phyloP scores from a whole-genome alignment of 306 rosid genomes.

The Crotalaria pallida region DNA sequence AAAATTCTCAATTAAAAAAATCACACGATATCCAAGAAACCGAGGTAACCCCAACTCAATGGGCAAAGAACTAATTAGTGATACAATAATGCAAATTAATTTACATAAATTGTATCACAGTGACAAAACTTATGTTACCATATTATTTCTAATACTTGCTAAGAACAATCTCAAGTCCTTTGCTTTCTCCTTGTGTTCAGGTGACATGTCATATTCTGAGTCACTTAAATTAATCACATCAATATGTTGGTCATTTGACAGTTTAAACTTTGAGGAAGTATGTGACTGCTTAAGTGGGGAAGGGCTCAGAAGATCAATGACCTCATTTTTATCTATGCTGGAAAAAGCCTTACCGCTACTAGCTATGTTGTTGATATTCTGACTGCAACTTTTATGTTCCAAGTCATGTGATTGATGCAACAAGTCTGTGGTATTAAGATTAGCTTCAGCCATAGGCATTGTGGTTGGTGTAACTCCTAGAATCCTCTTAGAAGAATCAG shows the following conservation, averaged over 20 bases:
- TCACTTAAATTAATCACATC: conserved; percentile 70
- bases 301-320: conserved; percentile 71
- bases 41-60: no score
- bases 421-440: conserved; percentile 15
- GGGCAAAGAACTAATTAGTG: no score
- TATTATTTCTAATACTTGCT: conserved; percentile 38
- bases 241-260: conserved; percentile 23
- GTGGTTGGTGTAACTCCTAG: neutral
- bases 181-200: conserved; percentile 59
- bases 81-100: no score
- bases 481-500: conserved; percentile 14
- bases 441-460: conserved; percentile 25
- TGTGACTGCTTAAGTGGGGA: conserved; percentile 40
- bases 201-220: conserved; percentile 56
- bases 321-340: conserved; percentile 28
- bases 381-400: conserved; percentile 9
- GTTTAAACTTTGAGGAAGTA: conserved; percentile 10
- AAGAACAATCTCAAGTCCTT: conserved; percentile 61
- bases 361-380: neutral
- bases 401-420: conserved; percentile 6
- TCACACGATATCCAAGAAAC: no score
- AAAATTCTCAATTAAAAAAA: no score
- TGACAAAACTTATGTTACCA: neutral
- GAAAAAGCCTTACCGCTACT: conserved; percentile 22
- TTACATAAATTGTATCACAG: neutral